phyloP scores from a whole-genome alignment of 2,329 filamentous ascomycete genomes.

The Aureobasidium melanogenum region DNA sequence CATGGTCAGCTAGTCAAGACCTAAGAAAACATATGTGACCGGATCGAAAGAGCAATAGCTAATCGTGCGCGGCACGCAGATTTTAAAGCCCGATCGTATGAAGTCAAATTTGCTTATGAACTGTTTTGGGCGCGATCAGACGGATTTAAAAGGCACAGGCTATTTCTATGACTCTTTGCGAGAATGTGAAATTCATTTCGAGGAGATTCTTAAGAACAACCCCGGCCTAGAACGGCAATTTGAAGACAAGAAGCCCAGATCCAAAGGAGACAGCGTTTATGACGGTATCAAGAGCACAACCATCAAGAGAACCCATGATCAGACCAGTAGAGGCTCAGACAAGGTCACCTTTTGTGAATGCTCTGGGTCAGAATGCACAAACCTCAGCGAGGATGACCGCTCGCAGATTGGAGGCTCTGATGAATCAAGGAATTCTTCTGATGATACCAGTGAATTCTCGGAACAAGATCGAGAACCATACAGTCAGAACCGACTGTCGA shows the following conservation, averaged over 20 bases:
- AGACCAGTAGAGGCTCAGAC: neutral
- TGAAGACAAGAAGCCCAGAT: neutral
- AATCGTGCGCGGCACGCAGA: neutral
- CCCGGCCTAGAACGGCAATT: neutral
- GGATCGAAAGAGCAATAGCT: neutral
- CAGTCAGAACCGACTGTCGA: neutral
- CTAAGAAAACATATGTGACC: neutral
- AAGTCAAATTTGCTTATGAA: neutral
- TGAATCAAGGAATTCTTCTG: neutral
- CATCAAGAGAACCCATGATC: neutral
- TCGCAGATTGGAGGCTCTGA: neutral
- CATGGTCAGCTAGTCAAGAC: neutral
- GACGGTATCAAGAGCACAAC: neutral
- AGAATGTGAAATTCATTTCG: neutral
- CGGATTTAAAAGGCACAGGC: neutral
- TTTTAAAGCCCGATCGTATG: neutral
- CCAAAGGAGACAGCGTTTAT: neutral
- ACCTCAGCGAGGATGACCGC: neutral
- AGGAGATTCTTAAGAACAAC: neutral
- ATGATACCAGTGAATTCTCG: neutral
- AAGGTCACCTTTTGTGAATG: neutral
- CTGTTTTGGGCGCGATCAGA: neutral
- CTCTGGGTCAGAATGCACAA: neutral
- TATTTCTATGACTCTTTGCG: neutral
- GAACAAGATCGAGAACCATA: neutral